A percentile compares a stretch with the other conserved stretches of the same genome.
These are phyloP conservation scores for Cryphonectria japonica DNA, from an alignment of 2,329 filamentous ascomycete species.

Conservation along the genomic window DNA sequence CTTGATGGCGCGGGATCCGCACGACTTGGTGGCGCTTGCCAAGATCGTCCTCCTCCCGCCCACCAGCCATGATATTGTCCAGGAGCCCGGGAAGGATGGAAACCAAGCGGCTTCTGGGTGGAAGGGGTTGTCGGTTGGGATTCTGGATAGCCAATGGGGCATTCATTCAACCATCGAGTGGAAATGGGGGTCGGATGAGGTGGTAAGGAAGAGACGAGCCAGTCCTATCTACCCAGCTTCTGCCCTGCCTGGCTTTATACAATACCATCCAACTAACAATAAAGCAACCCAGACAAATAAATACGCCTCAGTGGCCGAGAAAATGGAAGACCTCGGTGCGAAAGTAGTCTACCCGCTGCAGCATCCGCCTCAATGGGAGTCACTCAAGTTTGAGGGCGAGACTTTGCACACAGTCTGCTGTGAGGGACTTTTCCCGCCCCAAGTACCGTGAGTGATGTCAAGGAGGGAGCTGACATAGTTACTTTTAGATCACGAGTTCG, in stretches of 20 bases:
- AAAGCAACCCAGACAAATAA: conserved; percentile 20
- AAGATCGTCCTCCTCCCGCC: conserved; percentile 25
- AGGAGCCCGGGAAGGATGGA: not conserved
- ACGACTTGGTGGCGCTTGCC: conserved; percentile 30
- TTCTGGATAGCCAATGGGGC: conserved; percentile 32
- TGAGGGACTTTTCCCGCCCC: conserved; percentile 5
- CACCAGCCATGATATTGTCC: conserved; percentile 8
- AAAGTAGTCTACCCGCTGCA: conserved; percentile 28
- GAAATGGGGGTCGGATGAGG: conserved; percentile 31
- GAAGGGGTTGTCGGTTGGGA: conserved; percentile 28
- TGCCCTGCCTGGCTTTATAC: not conserved
- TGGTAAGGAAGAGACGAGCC: conserved; percentile 27
- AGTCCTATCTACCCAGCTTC: too few relatives aligned
- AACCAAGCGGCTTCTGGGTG: conserved; percentile 14
- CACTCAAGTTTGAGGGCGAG: conserved; percentile 25
- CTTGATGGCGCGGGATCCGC: conserved; percentile 32
- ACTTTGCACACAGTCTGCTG: conserved; percentile 30
- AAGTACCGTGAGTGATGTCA: not conserved
- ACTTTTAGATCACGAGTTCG: conserved; percentile 28
- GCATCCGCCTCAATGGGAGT: conserved; percentile 18
- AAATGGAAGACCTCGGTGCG: conserved; percentile 27
- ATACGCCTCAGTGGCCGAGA: conserved; percentile 28
- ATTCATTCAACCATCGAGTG: conserved; percentile 18
- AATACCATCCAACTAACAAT: not conserved
- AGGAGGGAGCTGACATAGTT: not conserved